These are phyloP conservation scores for Pythium oligandrum DNA, from an alignment of 352 stramenopile species.

Conservation along the genomic window DNA sequence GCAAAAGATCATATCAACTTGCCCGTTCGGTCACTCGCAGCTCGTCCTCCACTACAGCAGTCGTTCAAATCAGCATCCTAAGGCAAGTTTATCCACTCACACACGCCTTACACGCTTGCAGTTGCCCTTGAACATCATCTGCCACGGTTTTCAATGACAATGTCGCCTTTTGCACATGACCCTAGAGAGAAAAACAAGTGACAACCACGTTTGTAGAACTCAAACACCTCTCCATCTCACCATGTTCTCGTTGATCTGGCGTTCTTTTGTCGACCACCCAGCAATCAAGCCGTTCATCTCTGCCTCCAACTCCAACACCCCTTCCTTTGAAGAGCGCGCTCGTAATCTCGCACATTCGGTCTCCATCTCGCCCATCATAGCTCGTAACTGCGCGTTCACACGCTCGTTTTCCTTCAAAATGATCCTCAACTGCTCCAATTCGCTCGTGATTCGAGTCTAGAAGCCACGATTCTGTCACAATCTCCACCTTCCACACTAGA, in stretches of 20 bases:
- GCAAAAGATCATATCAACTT: slow-evolving; percentile 2
- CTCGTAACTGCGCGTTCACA: neutral
- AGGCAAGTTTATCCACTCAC: neutral
- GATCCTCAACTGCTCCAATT: slow-evolving; percentile 8
- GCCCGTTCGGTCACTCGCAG: slow-evolving; percentile 8
- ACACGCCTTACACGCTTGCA: slow-evolving; percentile 17
- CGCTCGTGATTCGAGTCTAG: neutral
- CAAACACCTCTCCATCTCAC: slow-evolving; percentile 6
- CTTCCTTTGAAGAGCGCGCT: too few species aligned
- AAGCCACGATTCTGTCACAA: neutral
- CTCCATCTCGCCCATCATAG: neutral
- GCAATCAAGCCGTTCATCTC: slow-evolving; percentile 1
- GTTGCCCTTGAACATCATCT: slow-evolving; percentile 11
- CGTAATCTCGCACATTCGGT: neutral
- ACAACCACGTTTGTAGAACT: neutral
- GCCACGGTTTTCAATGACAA: slow-evolving; percentile 11
- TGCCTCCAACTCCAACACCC: neutral
- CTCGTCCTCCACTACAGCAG: slow-evolving; percentile 7
- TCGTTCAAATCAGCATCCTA: neutral
- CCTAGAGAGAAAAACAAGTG: slow-evolving; percentile 5
- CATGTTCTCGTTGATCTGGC: slow-evolving; percentile 9
- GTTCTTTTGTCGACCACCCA: slow-evolving; percentile 11
- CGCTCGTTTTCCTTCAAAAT: slow-evolving; percentile 4
- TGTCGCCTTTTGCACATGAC: slow-evolving; percentile 15
- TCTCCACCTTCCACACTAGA: slow-evolving; percentile 1